These are phyloP conservation scores for Gymnopilus junonius DNA, from an alignment of 768 basidiomycete species.

Conservation along the genomic window DNA sequence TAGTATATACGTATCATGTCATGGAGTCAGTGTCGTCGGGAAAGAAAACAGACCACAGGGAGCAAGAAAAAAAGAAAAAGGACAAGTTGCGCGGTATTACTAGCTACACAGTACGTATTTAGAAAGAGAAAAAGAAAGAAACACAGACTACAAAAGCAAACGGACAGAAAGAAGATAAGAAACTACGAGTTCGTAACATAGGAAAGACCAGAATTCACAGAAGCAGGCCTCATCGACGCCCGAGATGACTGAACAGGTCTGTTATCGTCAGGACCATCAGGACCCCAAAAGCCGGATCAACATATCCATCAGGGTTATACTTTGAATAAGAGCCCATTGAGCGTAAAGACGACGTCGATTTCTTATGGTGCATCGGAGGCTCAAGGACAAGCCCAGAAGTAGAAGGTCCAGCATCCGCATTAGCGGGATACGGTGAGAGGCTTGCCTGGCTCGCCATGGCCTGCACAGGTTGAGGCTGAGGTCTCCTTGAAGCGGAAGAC, in stretches of 20 bases:
- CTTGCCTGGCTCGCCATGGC: constrained; percentile 18
- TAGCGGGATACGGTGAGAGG: constrained; percentile 12
- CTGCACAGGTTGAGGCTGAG: background rate
- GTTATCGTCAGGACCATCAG: constrained; percentile 15
- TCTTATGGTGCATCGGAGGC: constrained; percentile 24
- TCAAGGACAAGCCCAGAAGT: constrained; percentile 15
- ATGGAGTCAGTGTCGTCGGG: background rate
- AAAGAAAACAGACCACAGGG: background rate
- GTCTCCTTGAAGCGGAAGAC: constrained; percentile 13
- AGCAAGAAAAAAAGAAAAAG: background rate
- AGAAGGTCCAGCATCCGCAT: background rate
- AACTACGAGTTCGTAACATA: constrained; percentile 6
- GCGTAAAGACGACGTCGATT: constrained; percentile 35
- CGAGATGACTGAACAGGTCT: constrained; percentile 5
- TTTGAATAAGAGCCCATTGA: constrained; percentile 31
- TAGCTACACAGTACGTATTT: background rate
- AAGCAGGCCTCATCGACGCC: constrained; percentile 11
- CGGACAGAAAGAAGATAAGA: background rate
- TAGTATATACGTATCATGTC: background rate
- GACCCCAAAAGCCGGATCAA: constrained; percentile 37
- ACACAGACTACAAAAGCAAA: too few species aligned
- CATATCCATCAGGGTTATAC: constrained; percentile 34
- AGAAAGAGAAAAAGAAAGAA: background rate
- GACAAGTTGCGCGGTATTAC: background rate
- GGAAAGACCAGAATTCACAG: constrained; percentile 21